Evolutionary conservation across 2,329 filamentous ascomycete species (phyloP).

Genomic region (Tolypocladium ovalisporum): DNA sequence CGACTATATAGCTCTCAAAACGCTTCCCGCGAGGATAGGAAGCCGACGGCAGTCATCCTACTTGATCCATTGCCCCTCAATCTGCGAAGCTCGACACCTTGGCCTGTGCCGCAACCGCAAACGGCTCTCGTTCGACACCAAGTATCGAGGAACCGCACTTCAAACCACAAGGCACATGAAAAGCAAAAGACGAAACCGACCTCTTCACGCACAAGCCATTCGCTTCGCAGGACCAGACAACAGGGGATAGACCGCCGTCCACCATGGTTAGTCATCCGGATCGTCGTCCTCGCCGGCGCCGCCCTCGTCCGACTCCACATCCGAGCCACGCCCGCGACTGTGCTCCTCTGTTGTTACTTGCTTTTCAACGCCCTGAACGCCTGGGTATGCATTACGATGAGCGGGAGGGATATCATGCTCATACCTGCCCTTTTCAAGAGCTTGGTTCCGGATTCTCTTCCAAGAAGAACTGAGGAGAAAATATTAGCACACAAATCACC

Average conservation of each 20-base stretch:
- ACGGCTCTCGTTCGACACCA: background rate
- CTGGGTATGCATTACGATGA: conserved; percentile 20
- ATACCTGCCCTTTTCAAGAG: conserved; percentile 45
- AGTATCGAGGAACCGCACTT: background rate
- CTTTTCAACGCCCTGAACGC: conserved; percentile 47
- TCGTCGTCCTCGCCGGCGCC: conserved; percentile 54
- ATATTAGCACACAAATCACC: background rate
- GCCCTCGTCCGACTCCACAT: conserved; percentile 28
- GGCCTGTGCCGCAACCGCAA: background rate
- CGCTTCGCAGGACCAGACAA: conserved; percentile 46
- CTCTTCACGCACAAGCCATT: conserved; percentile 2
- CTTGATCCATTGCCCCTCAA: conserved; percentile 51
- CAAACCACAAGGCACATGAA: background rate
- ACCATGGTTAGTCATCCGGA: conserved; percentile 49
- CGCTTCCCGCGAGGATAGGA: conserved; percentile 27
- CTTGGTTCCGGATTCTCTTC: conserved; percentile 56
- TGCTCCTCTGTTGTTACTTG: conserved; percentile 17
- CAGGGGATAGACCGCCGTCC: conserved; percentile 58
- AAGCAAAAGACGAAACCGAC: conserved; percentile 1
- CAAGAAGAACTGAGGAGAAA: conserved; percentile 71
- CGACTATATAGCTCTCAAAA: background rate
- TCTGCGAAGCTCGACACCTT: conserved; percentile 25
- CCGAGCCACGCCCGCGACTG: conserved; percentile 16
- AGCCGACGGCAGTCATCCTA: conserved; percentile 47
- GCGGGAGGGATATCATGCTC: conserved; percentile 20